A percentile compares a stretch with the other conserved stretches of the same genome.
Evolutionary conservation across 2,329 filamentous ascomycete genomes (phyloP).

Genomic region (Daldinia sp.): DNA sequence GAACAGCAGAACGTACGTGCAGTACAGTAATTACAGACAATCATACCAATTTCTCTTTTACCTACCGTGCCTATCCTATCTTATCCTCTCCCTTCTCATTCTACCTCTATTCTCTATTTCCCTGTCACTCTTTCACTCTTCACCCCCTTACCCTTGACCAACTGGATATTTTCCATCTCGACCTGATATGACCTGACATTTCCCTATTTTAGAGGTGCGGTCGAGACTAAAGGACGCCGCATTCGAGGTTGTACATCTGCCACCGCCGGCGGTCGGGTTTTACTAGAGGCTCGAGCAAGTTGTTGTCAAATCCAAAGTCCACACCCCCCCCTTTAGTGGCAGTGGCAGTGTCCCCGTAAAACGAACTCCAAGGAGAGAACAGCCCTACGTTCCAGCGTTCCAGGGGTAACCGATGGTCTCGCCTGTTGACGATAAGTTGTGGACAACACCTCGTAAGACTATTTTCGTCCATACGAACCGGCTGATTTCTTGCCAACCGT

Average conservation of each 20-base stretch:
- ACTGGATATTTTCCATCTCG: constrained; percentile 18
- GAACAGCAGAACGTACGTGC: constrained; percentile 30
- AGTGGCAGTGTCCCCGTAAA: constrained; percentile 6
- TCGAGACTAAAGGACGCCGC: constrained; percentile 17
- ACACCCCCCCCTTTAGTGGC: constrained; percentile 15
- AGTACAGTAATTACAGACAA: constrained; percentile 17
- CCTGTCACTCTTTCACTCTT: not conserved
- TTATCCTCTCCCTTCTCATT: constrained; percentile 3
- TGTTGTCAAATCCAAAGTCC: constrained; percentile 21
- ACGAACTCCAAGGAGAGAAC: constrained; percentile 22
- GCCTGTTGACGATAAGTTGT: constrained; percentile 24
- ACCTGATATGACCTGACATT: constrained; percentile 29
- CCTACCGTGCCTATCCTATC: constrained; percentile 10
- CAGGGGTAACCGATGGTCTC: constrained; percentile 35
- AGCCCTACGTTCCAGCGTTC: constrained; percentile 21
- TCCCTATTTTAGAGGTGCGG: constrained; percentile 21
- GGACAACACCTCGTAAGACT: constrained; percentile 31
- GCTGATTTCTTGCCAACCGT: constrained; percentile 16
- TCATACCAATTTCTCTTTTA: constrained; percentile 20
- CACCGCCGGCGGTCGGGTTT: constrained; percentile 36
- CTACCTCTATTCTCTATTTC: not conserved
- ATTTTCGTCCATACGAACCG: constrained; percentile 26
- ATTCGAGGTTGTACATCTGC: constrained; percentile 28
- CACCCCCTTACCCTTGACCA: constrained; percentile 10
- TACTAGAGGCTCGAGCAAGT: constrained; percentile 26